These are phyloP conservation scores for Prunus yedoensis DNA, from an alignment of 331 rosid genomes.

Conservation along the genomic window DNA sequence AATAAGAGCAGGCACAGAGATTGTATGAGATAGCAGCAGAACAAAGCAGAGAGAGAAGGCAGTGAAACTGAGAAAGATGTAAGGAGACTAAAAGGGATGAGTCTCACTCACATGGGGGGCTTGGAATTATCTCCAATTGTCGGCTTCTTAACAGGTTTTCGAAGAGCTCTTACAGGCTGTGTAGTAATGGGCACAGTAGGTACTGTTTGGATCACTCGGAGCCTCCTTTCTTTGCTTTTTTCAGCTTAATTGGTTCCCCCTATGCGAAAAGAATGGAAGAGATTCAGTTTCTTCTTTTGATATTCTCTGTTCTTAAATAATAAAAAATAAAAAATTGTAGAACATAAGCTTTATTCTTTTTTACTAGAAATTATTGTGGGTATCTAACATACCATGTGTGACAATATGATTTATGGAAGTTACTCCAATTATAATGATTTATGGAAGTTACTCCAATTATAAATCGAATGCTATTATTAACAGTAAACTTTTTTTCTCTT, in stretches of 20 bases:
- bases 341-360: too few relatives aligned
- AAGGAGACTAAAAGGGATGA: not conserved
- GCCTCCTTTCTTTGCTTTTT: slow-evolving; percentile 21
- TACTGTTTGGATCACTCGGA: slow-evolving; percentile 44
- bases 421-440: too few relatives aligned
- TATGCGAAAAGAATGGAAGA: not conserved
- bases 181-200: slow-evolving; percentile 61
- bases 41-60: not conserved
- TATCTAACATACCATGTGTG: too few relatives aligned
- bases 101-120: slow-evolving; percentile 66
- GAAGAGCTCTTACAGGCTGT: slow-evolving; percentile 70
- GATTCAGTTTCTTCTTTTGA: not conserved
- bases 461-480: too few relatives aligned
- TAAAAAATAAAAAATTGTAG: too few relatives aligned
- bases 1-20: slow-evolving; percentile 17
- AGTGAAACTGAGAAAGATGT: not conserved
- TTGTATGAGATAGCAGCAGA: not conserved
- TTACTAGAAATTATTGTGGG: too few relatives aligned
- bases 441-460: too few relatives aligned
- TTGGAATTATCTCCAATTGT: slow-evolving; percentile 69
- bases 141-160: slow-evolving; percentile 43
- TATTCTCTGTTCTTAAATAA: not conserved
- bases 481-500: too few relatives aligned
- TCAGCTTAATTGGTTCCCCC: not conserved
- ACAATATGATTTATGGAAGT: too few relatives aligned